Percentiles rank a stretch among this genome's conserved stretches.
phyloP scores from a whole-genome alignment of 129 eudicot species.

The Daucus carota region DNA sequence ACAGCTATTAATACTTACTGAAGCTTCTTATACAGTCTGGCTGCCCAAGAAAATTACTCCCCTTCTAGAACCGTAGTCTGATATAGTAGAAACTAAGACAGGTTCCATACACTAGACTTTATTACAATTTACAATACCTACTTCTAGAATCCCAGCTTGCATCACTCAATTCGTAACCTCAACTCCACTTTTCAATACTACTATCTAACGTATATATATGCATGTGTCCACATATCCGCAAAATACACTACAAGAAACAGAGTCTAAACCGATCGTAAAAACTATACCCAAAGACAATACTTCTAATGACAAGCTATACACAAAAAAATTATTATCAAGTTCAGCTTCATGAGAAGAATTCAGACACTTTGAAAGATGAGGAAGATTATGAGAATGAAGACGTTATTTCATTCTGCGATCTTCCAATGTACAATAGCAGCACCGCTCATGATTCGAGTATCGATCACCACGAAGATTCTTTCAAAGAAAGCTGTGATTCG shows the following conservation, averaged over 20 bases:
- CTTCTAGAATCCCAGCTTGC: not conserved
- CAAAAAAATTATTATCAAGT: not conserved
- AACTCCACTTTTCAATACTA: too few species aligned
- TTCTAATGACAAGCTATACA: not conserved
- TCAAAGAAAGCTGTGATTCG: not conserved
- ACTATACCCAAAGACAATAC: too few species aligned
- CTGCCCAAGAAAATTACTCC: not conserved
- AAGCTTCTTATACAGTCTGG: not conserved
- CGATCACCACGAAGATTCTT: not conserved
- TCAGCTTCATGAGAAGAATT: too few species aligned
- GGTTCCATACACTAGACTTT: not conserved
- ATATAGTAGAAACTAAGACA: not conserved
- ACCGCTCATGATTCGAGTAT: not conserved
- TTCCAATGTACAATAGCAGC: constrained; percentile 10
- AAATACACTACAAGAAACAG: not conserved
- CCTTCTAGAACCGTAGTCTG: not conserved
- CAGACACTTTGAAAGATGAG: not conserved
- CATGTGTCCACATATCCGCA: not conserved
- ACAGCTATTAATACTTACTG: not conserved
- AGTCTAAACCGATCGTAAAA: too few species aligned
- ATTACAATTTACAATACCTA: not conserved
- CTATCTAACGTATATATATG: not conserved
- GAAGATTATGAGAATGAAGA: constrained; percentile 5
- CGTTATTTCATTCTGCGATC: constrained; percentile 9
- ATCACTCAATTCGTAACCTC: not conserved